These are phyloP conservation scores for Tympanopsis confertula DNA, from an alignment of 2,329 filamentous ascomycete genomes.

Conservation along the genomic window DNA sequence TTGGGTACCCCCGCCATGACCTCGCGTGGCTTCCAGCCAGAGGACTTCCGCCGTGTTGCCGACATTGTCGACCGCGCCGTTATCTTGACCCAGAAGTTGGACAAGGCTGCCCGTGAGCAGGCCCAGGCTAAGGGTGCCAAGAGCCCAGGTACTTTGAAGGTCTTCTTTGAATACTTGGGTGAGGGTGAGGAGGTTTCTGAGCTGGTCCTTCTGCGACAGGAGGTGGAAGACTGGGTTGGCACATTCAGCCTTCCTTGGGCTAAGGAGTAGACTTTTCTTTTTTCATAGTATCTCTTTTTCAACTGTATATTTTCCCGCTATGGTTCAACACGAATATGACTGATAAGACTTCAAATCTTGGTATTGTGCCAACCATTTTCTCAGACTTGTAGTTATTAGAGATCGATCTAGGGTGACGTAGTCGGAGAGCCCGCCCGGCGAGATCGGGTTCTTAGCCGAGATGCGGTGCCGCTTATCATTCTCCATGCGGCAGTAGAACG, in stretches of 20 bases:
- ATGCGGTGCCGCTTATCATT: too few relatives aligned
- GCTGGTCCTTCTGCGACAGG: slow-evolving; percentile 32
- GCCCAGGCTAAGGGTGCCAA: slow-evolving; percentile 31
- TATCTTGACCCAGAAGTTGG: slow-evolving; percentile 46
- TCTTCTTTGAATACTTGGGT: slow-evolving; percentile 34
- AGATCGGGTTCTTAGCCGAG: too few relatives aligned
- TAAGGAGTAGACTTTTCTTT: neutral
- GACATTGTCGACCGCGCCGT: slow-evolving; percentile 52
- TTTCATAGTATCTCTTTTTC: slow-evolving; percentile 1
- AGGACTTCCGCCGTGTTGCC: slow-evolving; percentile 55
- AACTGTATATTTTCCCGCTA: neutral
- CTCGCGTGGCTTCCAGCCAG: slow-evolving; percentile 54
- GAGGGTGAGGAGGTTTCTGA: slow-evolving; percentile 32
- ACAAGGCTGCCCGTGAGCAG: slow-evolving; percentile 38
- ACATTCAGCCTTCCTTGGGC: slow-evolving; percentile 14
- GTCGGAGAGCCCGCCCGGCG: too few relatives aligned
- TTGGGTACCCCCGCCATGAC: slow-evolving; percentile 69
- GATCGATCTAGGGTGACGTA: too few relatives aligned
- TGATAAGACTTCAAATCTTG: neutral
- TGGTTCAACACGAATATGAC: neutral
- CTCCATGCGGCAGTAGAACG: neutral
- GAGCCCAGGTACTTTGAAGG: slow-evolving; percentile 33
- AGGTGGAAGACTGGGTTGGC: slow-evolving; percentile 38
- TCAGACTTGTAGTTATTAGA: too few relatives aligned
- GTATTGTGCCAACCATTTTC: too few relatives aligned